Base-by-base conservation (phyloP, 164 flowering plant genomes). In the Malania oleifera region DNA sequence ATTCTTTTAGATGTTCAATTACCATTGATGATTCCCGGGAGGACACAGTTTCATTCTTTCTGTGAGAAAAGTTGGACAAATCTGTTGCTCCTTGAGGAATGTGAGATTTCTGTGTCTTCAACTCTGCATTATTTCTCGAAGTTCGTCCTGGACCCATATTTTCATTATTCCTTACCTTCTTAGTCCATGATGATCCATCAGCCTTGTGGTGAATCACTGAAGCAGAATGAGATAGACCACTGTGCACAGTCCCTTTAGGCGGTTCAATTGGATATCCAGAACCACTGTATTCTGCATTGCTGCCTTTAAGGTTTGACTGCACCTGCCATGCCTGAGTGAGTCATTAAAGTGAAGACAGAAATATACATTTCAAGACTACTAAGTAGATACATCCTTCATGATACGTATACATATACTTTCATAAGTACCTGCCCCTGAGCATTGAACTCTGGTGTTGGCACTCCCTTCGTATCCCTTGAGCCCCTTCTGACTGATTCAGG, bases 401-500 rank as follows among this genome's bases (percentile, higher is more conserved):
- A 17, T 45, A 17, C 8, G 8, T 45, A 8, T 8, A 17, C 15
- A 45, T 45, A 18, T 63, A 71, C 69, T 65, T 54, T 57, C 26
- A 64, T 44, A 31, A 52, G 12, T 23, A 65, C 64, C 49, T 63
- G 65, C 60, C 66, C 77, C 3, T 67, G 70, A 53, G 60, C 43
- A 54, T 49, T 61, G 34, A 60, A 72, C 58, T 77, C 83, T 19
- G 79, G 76, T 24, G 79, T 63, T 14, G 66, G 45, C n/a, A 40
- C 74, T 39, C 9, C 73, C 45, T 67, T 74, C 8, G 57, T n/a
- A 40, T 74, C 71, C 54, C 73, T 70, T 40, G 73, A 41, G 47
- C 74, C 68, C 35, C 79, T 65, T 45, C 76, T 67, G 14, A 71
- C 77, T 7, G 80, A 70, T 65, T 75, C 82, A 23, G 72, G 70